These are phyloP conservation scores for Backusella sp. DNA, from an alignment of 192 early-diverging fungal genomes.

Conservation along the genomic window DNA sequence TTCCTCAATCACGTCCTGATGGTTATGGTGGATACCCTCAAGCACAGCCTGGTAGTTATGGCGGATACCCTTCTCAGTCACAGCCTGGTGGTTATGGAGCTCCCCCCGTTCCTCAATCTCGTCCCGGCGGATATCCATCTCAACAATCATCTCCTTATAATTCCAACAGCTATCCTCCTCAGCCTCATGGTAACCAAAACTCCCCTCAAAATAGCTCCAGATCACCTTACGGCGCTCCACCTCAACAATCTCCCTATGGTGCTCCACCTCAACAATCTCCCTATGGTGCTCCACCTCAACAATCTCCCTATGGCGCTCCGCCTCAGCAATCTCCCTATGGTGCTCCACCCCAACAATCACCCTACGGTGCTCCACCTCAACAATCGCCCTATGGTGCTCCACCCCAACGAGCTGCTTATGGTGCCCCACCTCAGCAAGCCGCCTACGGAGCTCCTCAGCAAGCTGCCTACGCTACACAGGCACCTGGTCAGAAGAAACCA, in stretches of 20 bases:
- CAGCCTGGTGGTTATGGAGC: neutral
- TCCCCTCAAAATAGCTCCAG: neutral
- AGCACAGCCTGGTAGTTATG: neutral
- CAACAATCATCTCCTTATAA: slow-evolving; percentile 20
- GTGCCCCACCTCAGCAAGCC: neutral
- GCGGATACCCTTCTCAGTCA: slow-evolving; percentile 6
- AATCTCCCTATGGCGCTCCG: neutral
- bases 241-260: neutral
- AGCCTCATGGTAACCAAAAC: neutral
- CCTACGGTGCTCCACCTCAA: neutral
- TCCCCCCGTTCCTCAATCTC: slow-evolving; percentile 6
- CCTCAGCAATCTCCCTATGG: neutral
- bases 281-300: neutral
- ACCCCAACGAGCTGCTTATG: neutral
- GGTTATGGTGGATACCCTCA: slow-evolving; percentile 8
- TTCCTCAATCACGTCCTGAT: slow-evolving; percentile 1
- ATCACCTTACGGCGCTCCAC: neutral
- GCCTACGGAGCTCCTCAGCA: neutral
- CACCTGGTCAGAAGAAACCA: slow-evolving; percentile 2
- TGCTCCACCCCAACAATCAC: neutral
- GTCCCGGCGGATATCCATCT: slow-evolving; percentile 2
- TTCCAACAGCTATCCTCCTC: slow-evolving; percentile 12
- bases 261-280: neutral
- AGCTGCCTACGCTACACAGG: neutral
- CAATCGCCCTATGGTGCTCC: neutral